phyloP scores from a whole-genome alignment of 306 rosid genomes.

The Vicia faba region DNA sequence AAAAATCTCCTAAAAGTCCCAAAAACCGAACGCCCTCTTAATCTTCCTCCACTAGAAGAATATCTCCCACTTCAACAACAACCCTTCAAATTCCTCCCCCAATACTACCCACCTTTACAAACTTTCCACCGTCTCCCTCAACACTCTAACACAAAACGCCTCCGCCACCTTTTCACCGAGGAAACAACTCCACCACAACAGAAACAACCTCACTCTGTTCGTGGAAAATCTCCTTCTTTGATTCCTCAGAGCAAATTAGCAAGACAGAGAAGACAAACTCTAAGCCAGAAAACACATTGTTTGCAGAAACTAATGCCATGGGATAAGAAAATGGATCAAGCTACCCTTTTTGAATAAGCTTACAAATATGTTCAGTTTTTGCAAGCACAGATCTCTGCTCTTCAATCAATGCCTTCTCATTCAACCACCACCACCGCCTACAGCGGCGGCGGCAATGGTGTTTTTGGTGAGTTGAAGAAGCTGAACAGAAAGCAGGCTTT shows the following conservation, averaged over 20 bases:
- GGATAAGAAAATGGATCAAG: conserved; percentile 88
- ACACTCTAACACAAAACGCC: conserved; percentile 37
- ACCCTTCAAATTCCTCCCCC: conserved; percentile 41
- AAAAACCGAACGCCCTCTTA: conserved; percentile 43
- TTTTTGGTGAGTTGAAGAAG: conserved; percentile 52
- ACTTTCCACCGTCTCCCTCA: conserved; percentile 53
- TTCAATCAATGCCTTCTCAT: conserved; percentile 63
- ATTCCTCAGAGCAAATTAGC: conserved; percentile 58
- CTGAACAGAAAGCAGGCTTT: conserved; percentile 65
- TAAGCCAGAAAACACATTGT: conserved; percentile 82
- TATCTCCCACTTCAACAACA: background rate
- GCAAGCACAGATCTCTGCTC: conserved; percentile 64
- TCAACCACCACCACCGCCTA: background rate
- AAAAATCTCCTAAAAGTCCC: background rate
- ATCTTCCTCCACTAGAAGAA: background rate
- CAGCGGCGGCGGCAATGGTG: background rate
- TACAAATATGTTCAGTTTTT: conserved; percentile 72
- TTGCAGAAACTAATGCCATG: conserved; percentile 78
- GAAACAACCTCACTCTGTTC: too few species aligned
- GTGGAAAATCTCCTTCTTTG: background rate
- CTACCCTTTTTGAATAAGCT: conserved; percentile 65
- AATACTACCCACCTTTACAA: background rate
- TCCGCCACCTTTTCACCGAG: conserved; percentile 12
- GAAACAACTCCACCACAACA: background rate
- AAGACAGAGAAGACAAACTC: conserved; percentile 63